Percentiles rank a stretch among this genome's conserved stretches.
Conservation (phyloP, 169 alveolate genomes). For the Eimeria necatrix region DNA sequence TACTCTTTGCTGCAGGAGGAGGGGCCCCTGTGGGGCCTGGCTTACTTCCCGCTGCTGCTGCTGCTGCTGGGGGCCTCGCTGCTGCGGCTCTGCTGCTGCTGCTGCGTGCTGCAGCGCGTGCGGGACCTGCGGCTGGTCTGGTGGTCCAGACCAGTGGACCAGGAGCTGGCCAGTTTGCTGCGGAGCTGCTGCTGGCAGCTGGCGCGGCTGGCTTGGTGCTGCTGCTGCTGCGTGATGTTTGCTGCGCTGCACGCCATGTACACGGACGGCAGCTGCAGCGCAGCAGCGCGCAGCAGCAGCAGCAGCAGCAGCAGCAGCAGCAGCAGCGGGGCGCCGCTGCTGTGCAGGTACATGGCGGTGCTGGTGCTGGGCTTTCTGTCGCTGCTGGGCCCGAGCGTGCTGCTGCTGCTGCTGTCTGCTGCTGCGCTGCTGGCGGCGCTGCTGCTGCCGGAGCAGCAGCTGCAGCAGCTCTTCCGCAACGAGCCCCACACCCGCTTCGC, state of each 20-base stretch:
- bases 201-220: not conserved
- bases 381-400: conserved; percentile 58
- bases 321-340: conserved; percentile 15
- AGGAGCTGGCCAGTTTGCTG: not conserved
- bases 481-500: conserved; percentile 26
- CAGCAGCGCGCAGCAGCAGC: too few relatives aligned
- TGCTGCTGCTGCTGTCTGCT: not conserved
- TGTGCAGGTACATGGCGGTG: conserved; percentile 33
- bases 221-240: conserved; percentile 31
- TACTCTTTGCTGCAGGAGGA: conserved; percentile 2
- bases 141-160: conserved; percentile 54
- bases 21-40: not conserved
- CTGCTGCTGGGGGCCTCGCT: not conserved
- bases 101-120: not conserved
- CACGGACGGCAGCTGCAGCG: conserved; percentile 43
- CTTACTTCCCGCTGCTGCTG: not conserved
- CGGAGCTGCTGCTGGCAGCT: conserved; percentile 28
- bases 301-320: not conserved
- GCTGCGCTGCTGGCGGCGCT: not conserved
- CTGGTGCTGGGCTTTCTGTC: conserved; percentile 54
- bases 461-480: conserved; percentile 12
- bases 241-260: conserved; percentile 54
- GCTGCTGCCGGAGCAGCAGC: not conserved
- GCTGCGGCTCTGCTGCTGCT: not conserved
- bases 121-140: conserved; percentile 8